Evolutionary conservation across 148 eudicot genomes (phyloP).

Genomic region (Rhododendron kiyosumense): DNA sequence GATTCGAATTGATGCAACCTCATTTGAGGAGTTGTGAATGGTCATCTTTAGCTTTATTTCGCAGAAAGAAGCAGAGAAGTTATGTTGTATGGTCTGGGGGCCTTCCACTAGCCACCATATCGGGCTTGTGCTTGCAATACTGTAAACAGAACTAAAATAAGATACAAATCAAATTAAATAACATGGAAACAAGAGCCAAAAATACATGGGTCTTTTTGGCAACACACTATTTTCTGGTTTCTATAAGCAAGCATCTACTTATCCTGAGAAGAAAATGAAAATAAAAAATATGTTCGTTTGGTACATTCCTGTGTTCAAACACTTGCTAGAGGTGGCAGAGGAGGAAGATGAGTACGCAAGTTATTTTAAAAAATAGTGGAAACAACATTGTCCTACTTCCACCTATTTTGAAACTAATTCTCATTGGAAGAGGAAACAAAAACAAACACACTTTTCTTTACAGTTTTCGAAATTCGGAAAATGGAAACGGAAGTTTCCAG

Average conservation of each 20-base stretch:
- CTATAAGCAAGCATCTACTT: not conserved
- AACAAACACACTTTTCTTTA: not conserved
- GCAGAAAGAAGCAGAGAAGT: slow-evolving; percentile 55
- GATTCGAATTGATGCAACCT: slow-evolving; percentile 39
- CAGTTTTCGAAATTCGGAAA: not conserved
- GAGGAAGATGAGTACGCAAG: not conserved
- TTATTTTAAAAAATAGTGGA: not conserved
- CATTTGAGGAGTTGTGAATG: slow-evolving; percentile 63
- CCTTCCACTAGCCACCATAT: slow-evolving; percentile 16
- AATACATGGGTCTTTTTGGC: not conserved
- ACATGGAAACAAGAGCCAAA: not conserved
- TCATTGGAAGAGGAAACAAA: not conserved
- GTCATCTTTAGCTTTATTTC: slow-evolving; percentile 63
- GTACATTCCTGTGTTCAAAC: not conserved
- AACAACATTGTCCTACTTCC: not conserved
- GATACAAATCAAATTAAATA: too few species aligned
- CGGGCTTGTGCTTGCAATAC: slow-evolving; percentile 4
- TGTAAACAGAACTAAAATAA: not conserved
- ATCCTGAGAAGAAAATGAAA: not conserved
- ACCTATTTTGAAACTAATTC: not conserved
- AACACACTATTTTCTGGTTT: not conserved
- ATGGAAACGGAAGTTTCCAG: not conserved
- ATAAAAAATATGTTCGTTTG: not conserved
- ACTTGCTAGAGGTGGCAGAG: not conserved
- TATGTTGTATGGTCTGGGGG: slow-evolving; percentile 40